Conservation (phyloP, 495 filamentous ascomycete species). For the Pyronema domesticum region DNA sequence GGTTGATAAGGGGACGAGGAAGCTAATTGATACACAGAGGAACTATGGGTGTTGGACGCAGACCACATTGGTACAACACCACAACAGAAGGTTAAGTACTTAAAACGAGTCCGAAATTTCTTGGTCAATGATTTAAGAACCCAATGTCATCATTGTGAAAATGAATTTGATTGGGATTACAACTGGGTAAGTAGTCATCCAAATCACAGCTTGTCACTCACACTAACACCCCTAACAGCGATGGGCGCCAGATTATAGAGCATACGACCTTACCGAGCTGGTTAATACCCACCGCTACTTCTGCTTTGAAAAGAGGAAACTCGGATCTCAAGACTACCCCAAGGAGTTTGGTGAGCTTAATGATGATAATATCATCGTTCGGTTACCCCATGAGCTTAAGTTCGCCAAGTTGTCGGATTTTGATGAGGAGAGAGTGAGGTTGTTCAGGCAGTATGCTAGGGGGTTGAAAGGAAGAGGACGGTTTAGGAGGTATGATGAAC, state of each 20-base stretch:
- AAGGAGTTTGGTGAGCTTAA: neutral
- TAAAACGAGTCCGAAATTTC: neutral
- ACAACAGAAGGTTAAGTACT: neutral
- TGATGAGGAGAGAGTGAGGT: neutral
- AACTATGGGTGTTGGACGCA: no score
- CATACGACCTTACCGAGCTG: neutral
- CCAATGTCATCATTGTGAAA: slow-evolving; percentile 1
- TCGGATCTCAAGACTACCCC: neutral
- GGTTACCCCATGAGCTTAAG: neutral
- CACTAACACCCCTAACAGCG: neutral
- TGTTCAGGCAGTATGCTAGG: neutral
- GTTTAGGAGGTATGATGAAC: neutral
- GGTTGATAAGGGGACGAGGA: neutral
- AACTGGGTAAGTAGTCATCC: neutral
- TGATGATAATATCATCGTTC: neutral
- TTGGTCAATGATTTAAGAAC: neutral
- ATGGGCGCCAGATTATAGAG: neutral
- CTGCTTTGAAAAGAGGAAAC: neutral
- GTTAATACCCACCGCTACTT: neutral
- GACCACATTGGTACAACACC: neutral
- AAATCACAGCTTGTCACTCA: neutral
- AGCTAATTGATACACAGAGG: neutral
- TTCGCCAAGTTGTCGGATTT: neutral
- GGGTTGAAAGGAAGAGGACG: neutral
- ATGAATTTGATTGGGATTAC: neutral